A percentile compares a stretch with the other conserved stretches of the same genome.
phyloP scores from a whole-genome alignment of 352 stramenopile species.

The Globisporangium polare region DNA sequence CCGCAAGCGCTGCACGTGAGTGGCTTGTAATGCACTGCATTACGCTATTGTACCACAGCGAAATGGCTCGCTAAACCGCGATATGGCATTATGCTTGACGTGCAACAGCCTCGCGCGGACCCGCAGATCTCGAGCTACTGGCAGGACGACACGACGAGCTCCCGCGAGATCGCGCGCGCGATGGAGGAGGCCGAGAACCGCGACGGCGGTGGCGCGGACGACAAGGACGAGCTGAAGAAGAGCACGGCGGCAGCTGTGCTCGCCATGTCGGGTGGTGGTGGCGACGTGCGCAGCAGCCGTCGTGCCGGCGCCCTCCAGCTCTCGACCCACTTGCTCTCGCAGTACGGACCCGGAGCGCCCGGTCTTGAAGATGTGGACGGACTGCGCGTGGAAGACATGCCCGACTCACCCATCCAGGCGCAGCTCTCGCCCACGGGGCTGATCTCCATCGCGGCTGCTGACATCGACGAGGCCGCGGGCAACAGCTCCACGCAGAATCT shows the following conservation, averaged over 20 bases:
- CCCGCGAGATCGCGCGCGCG: constrained; percentile 52
- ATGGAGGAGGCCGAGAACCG: constrained; percentile 53
- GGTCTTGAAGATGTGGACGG: constrained; percentile 46
- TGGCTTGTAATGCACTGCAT: neutral
- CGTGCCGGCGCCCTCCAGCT: constrained; percentile 12
- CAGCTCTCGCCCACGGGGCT: constrained; percentile 71
- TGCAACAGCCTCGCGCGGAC: constrained; percentile 54
- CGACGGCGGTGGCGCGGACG: constrained; percentile 9
- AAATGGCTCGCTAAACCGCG: neutral
- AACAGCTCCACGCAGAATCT: constrained; percentile 25
- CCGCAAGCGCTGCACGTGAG: constrained; percentile 70
- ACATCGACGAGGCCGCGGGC: constrained; percentile 67
- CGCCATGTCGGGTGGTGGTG: constrained; percentile 22
- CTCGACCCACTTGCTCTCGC: constrained; percentile 24
- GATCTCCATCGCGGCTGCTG: constrained; percentile 79
- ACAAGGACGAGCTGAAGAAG: constrained; percentile 50
- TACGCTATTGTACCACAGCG: neutral
- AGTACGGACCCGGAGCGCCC: constrained; percentile 38
- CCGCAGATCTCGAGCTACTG: constrained; percentile 71
- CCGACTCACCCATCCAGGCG: constrained; percentile 34
- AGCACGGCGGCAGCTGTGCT: constrained; percentile 17
- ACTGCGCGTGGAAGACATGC: constrained; percentile 41
- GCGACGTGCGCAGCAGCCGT: constrained; percentile 12
- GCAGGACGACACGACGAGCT: constrained; percentile 69
- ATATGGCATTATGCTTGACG: neutral